Base-by-base conservation (phyloP, 2,329 filamentous ascomycete species). In the Huntiella decipiens region DNA sequence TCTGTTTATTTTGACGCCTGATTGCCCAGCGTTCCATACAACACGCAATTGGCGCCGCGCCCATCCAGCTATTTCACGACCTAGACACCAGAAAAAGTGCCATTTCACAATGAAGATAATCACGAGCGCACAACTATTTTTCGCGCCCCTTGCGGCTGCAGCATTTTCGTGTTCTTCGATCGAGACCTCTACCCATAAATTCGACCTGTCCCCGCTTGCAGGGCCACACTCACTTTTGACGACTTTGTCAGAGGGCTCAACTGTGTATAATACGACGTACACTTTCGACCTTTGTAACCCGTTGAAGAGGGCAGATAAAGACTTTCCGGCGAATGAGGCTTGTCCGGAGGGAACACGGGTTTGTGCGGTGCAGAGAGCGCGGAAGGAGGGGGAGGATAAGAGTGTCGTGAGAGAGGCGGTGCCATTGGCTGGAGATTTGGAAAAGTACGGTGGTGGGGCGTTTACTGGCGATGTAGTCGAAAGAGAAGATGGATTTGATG, bases 201-300 rank as follows among this genome's bases (percentile, higher is more conserved):
- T 80, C 60, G 68, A 86, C 60, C 65, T 88, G 28, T 64, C 65
- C 19, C 60, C 66, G 51, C 70, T 87, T 5, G 66, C 63, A 4
- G 82, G 81, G 1, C 77, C 79, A 32, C 79, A 80, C 58, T 73
- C 76, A 0, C 76, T 85, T 34, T 68, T 83, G 46, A 73, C 73
- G 42, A 66, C 64, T 55, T 66, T 66, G 53, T 65, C 67, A 51
- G 61, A 68, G 32, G 67, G 68, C 15, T 68, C 66, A 12, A 66
- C 66, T 12, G 65, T 73, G 22, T 67, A 66, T 50, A 91, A 91
- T 60, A 84, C 77, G 19, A 88, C 83, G 38, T 92, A 85, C 60
- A 87, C 82, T 1, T 58, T 92, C 48, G 81, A 92, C 55, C 67
- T 92, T 42, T 93, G 85, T 63, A 62, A 66, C 44, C 67, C 73